Conservation (phyloP, 1,139 yeast genomes). For the Kodamaea anthophila region DNA sequence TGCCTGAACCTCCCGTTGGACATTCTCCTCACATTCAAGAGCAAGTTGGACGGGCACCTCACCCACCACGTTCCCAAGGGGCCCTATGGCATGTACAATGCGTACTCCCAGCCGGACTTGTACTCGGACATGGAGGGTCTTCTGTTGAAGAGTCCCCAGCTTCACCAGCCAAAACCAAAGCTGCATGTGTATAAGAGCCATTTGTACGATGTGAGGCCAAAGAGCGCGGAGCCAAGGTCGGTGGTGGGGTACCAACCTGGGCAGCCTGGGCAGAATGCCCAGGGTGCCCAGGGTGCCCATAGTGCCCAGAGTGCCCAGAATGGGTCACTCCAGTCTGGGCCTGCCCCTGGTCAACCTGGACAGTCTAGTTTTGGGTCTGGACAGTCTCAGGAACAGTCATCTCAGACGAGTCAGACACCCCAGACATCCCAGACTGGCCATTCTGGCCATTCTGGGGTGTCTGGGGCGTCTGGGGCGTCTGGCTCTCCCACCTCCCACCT, state of each 20-base stretch:
- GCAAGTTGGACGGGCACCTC: conserved; percentile 32
- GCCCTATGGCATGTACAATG: conserved; percentile 9
- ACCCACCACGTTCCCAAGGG: conserved; percentile 13
- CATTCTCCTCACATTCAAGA: conserved; percentile 41
- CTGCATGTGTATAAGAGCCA: conserved; percentile 19
- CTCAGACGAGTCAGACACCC: conserved; percentile 1
- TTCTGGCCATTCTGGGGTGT: too few species aligned
- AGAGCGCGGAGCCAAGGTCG: conserved; percentile 36
- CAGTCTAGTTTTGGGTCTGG: conserved; percentile 6
- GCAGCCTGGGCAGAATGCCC: conserved; percentile 1
- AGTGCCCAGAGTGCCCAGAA: conserved; percentile 6
- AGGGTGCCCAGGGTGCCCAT: conserved; percentile 1
- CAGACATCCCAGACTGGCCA: conserved; percentile 9
- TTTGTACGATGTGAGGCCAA: conserved; percentile 32
- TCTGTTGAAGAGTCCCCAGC: conserved; percentile 11
- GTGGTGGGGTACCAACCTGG: conserved; percentile 4
- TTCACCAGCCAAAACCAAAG: conserved; percentile 38
- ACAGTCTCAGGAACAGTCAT: conserved; percentile 5
- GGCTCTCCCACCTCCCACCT: conserved; percentile 42
- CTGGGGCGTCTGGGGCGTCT: conserved; percentile 33
- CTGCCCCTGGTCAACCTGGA: conserved; percentile 11
- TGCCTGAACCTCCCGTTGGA: conserved; percentile 45
- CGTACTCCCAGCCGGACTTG: conserved; percentile 14
- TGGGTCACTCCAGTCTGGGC: too few species aligned
- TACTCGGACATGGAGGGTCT: conserved; percentile 18